Percentiles rank a stretch among this genome's conserved stretches.
Evolutionary conservation across 1,139 yeast genomes (phyloP).

Genomic region (Geotrichum restrictum): DNA sequence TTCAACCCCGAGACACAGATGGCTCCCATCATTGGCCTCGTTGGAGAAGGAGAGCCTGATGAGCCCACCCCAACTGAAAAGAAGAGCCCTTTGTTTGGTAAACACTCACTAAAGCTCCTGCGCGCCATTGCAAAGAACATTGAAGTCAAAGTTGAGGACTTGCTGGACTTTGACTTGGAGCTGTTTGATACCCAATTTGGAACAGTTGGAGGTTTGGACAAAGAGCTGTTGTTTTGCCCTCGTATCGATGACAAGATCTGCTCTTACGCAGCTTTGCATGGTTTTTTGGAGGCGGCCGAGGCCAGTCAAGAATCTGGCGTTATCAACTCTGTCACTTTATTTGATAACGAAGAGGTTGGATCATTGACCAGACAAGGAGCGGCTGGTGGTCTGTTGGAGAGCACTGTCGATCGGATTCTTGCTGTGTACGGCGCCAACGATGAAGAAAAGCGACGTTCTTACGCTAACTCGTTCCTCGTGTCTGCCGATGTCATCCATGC

Average conservation of each 20-base stretch:
- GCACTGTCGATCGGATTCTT: slow-evolving; percentile 64
- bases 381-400: slow-evolving; percentile 80
- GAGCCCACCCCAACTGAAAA: slow-evolving; percentile 57
- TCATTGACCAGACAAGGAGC: slow-evolving; percentile 93
- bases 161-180: slow-evolving; percentile 82
- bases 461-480: slow-evolving; percentile 70
- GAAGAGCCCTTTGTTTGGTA: slow-evolving; percentile 56
- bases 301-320: slow-evolving; percentile 54
- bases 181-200: slow-evolving; percentile 83
- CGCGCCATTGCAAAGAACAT: slow-evolving; percentile 67
- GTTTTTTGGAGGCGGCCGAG: slow-evolving; percentile 47
- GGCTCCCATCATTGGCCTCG: slow-evolving; percentile 76
- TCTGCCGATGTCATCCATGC: slow-evolving; percentile 97
- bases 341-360: slow-evolving; percentile 94
- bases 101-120: slow-evolving; percentile 71
- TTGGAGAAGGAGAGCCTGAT: slow-evolving; percentile 31
- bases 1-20: slow-evolving; percentile 86
- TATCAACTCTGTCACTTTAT: slow-evolving; percentile 68
- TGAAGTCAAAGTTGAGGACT: slow-evolving; percentile 50
- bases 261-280: slow-evolving; percentile 74
- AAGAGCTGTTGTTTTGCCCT: slow-evolving; percentile 87
- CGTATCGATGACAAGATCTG: slow-evolving; percentile 90
- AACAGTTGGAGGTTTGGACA: slow-evolving; percentile 78
- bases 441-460: slow-evolving; percentile 37
- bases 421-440: slow-evolving; percentile 46